These are phyloP conservation scores for Penicillium chermesinum DNA, from an alignment of 495 filamentous ascomycete species.

Conservation along the genomic window DNA sequence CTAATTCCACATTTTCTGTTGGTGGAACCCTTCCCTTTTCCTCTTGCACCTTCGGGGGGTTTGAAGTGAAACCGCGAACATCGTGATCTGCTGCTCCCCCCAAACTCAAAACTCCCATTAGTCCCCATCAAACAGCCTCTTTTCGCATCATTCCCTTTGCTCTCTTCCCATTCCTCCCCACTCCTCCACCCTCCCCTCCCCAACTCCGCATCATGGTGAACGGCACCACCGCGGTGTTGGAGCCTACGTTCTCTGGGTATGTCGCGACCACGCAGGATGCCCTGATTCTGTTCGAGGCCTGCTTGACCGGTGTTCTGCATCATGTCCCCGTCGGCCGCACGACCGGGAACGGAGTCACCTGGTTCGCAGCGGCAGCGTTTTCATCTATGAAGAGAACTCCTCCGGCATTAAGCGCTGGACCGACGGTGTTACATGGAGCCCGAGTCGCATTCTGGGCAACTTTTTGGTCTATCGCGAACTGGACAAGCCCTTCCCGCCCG, in stretches of 20 bases:
- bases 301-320: slow-evolving; percentile 59
- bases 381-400: slow-evolving; percentile 84
- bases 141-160: slow-evolving; percentile 8
- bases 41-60: neutral
- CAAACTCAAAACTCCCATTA: slow-evolving; percentile 4
- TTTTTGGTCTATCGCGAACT: slow-evolving; percentile 88
- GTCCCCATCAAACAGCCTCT: slow-evolving; percentile 11
- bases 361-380: slow-evolving; percentile 78
- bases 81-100: neutral
- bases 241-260: slow-evolving; percentile 60
- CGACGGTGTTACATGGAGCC: slow-evolving; percentile 84
- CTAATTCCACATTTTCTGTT: neutral
- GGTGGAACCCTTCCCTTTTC: neutral
- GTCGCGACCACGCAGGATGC: slow-evolving; percentile 70
- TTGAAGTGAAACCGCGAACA: neutral
- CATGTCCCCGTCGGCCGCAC: slow-evolving; percentile 80
- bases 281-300: slow-evolving; percentile 69
- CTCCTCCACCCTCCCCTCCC: slow-evolving; percentile 2
- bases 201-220: slow-evolving; percentile 37
- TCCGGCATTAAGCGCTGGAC: slow-evolving; percentile 95
- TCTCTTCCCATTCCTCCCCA: slow-evolving; percentile 2
- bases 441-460: slow-evolving; percentile 82
- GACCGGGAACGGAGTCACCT: slow-evolving; percentile 70
- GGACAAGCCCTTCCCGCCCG: slow-evolving; percentile 73
- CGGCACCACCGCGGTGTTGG: slow-evolving; percentile 42